Base-by-base conservation (phyloP, 2,329 filamentous ascomycete genomes). In the Colletotrichum graminicola region DNA sequence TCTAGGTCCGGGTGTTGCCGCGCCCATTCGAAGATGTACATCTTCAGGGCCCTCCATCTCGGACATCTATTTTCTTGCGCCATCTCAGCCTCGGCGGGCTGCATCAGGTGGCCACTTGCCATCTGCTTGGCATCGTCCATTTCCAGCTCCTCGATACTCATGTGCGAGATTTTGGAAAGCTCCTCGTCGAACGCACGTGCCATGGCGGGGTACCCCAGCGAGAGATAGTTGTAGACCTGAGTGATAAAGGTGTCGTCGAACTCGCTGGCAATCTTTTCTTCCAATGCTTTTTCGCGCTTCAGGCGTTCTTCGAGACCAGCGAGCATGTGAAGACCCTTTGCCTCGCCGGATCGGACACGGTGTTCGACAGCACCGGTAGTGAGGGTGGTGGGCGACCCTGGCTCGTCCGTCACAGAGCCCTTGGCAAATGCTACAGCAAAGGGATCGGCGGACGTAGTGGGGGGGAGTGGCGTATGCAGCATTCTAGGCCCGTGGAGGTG, bases 181-280 rank as follows among this genome's bases (percentile, higher is more conserved):
- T 98, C 95, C 14, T 91, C 88, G 78, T 98, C 95, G 77, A 93
- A 98, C 47, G 89, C 88, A 29, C 92, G 90, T 14, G 95, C 95
- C 77, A 94, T 90, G 43, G 93, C 91, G 3, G 95, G 95, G 80
- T 98, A 98, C 6, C 95, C 95, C 6, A 98, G 87, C 0, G 94
- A 97, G 21, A 98, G 87, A 80, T 98, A 98, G 80, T 98, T 98
- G 86, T 97, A 98, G 10, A 98, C 95, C 81, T 98, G 95, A 0
- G 95, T 97, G 67, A 98, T 90, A 79, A 98, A 97, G 4, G 86
- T 86, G 79, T 97, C 94, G 72, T 91, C 86, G 77, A 96, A 97
- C 80, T 97, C 94, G 63, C 82, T 80, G 5, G 82, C 78, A 71
- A 90, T 88, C 76, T 86, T 85, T 62, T 87, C 86, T 73, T 88